Base-by-base conservation (phyloP, 768 basidiomycete genomes). In the Saitozyma podzolica region DNA sequence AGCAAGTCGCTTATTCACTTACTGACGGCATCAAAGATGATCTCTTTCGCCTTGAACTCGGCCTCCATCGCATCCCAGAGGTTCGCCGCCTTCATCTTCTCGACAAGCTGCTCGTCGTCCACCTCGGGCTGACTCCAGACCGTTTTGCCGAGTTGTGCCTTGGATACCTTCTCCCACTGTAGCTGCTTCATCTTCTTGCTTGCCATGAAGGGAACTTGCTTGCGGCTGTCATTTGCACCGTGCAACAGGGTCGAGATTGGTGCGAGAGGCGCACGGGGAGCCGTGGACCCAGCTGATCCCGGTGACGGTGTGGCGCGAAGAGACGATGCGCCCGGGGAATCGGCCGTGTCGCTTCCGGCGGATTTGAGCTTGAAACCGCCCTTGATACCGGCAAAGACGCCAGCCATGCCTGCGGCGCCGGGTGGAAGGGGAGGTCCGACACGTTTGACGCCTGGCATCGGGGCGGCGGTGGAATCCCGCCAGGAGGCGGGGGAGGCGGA, bases 81-180 rank as follows among this genome's bases (percentile, higher is more conserved):
- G 50, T 93, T 91, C 71, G 92, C 90, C 55, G 82, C 80, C 71
- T 89, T 88, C 52, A 99, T 80, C 78, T 90, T 90, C 77, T 86
- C 84, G 49, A 92, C 80, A 84, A 92, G 91, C 68, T 90, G 87
- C 64, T 85, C 82, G 68, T 90, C 88, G 64, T 85, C 82, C 61
- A 83, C 78, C 42, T 91, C 90, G 17, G 45, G 84, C 39, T 58
- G 84, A 56, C 84, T 88, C 90, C 92, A 99, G 13, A 97, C 81
- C 0, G 94, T 98, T 75, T 88, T 89, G 0, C 83, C 83, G 41
- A 92, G 87, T 70, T 90, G 88, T 67, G 89, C 88, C 61, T 92
- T 92, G 20, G 90, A 87, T n/a, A 99, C 84, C 74, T 97, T 98
- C 77, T 97, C 94, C 95, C 95, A 99, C 75, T 97, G 94, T 59